Evolutionary conservation across 1,284 basidiomycete species (phyloP).

Genomic region (Melampsora americana): DNA sequence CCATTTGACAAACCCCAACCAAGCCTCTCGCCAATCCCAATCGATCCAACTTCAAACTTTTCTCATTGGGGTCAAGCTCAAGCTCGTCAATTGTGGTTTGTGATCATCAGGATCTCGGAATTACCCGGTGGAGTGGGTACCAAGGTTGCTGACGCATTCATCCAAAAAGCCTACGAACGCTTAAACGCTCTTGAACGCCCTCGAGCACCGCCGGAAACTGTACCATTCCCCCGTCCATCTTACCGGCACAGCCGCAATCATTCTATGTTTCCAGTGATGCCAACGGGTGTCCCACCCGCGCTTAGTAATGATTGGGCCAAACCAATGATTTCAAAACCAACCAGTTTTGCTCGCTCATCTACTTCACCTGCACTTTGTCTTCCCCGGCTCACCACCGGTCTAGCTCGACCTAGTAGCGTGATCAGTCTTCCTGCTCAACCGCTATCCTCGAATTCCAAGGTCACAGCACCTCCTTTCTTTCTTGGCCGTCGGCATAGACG

Average conservation of each 20-base stretch:
- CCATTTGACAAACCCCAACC: slow-evolving; percentile 2
- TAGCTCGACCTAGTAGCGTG: neutral
- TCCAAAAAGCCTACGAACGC: neutral
- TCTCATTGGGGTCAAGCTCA: slow-evolving; percentile 7
- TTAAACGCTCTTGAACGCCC: slow-evolving; percentile 3
- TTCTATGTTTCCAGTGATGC: slow-evolving; percentile 2
- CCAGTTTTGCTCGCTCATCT: neutral
- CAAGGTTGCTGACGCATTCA: neutral
- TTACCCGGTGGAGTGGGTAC: neutral
- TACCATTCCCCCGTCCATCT: neutral
- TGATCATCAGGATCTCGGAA: neutral
- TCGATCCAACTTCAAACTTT: neutral
- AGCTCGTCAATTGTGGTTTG: slow-evolving; percentile 4
- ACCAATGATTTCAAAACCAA: neutral
- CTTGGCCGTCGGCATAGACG: neutral
- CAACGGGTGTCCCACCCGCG: neutral
- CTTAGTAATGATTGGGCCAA: neutral
- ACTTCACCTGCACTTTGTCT: slow-evolving; percentile 6
- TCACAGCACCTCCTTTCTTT: neutral
- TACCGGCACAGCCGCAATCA: slow-evolving; percentile 5
- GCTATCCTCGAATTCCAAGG: neutral
- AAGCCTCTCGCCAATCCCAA: neutral
- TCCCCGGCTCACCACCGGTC: neutral
- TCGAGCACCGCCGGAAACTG: neutral
- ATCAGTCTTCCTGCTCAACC: neutral